Evolutionary conservation across 2,329 filamentous ascomycete genomes (phyloP).

Genomic region (Talaromyces atroroseus): DNA sequence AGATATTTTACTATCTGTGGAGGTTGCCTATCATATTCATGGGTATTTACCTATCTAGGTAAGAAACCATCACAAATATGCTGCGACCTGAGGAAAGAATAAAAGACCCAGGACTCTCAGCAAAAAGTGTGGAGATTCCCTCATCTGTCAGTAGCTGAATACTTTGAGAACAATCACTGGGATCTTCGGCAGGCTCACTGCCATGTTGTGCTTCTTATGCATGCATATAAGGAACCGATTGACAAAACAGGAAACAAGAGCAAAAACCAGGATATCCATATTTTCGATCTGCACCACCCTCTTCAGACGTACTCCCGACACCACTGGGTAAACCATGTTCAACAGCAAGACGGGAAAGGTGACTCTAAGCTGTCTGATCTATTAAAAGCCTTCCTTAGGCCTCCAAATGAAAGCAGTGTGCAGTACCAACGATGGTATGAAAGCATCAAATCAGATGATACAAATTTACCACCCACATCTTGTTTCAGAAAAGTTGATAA

Average conservation of each 20-base stretch:
- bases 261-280: not conserved
- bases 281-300: not conserved
- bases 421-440: not conserved
- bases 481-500: not conserved
- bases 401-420: not conserved
- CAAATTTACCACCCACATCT: not conserved
- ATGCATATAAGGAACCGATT: not conserved
- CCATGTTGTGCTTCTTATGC: not conserved
- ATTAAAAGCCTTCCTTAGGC: not conserved
- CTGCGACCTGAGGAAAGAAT: too few species aligned
- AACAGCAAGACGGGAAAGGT: not conserved
- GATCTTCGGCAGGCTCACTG: not conserved
- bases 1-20: not conserved
- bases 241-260: too few species aligned
- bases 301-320: not conserved
- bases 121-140: conserved; percentile 18
- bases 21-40: too few species aligned
- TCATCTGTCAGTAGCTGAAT: conserved; percentile 25
- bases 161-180: conserved; percentile 19
- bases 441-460: not conserved
- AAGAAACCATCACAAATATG: too few species aligned
- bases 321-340: not conserved
- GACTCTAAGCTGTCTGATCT: not conserved
- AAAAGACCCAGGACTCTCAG: too few species aligned
- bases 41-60: too few species aligned